Base-by-base conservation (phyloP, 495 filamentous ascomycete species). In the Darksidea phi region DNA sequence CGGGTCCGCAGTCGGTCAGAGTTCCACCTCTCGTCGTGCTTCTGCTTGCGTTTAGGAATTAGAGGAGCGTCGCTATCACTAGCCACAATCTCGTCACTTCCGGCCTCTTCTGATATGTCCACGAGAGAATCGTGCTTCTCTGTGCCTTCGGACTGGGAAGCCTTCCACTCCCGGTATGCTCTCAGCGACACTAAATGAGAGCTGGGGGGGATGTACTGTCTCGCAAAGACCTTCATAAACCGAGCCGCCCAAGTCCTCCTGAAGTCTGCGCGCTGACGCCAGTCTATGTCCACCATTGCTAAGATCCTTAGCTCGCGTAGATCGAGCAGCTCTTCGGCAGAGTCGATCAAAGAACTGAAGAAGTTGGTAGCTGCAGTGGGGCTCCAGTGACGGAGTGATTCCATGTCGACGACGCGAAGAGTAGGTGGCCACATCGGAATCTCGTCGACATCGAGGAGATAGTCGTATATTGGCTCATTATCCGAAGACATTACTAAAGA, bases 211-310 rank as follows among this genome's bases (percentile, higher is more conserved):
- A 71, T 45, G 38, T 70, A 71, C 18, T 76, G 77, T 12, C 88
- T 76, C 21, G 87, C 78, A 68, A 92, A 95, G 0, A 88, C 81
- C 11, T 72, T 73, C 36, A 80, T 76, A 15, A 95, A 74, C 45
- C 77, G 82, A 8, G 78, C 76, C 24, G 84, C 85, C 87, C 90
- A 92, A 59, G 81, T 81, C 59, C 87, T 83, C 23, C 90, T 80
- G 59, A 95, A 85, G 5, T 77, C 78, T 7, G 85, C 87, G 25
- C 91, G 82, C 61, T 91, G 85, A 48, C 89, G 86, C 88, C 89
- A 94, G 18, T 82, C 82, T 48, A 88, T 86, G 48, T 76, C 78
- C 24, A 96, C 73, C 62, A 88, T 90, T 24, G 85, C 83, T 57
- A 86, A 86, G 25, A 96, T 80, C 5, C 78, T 76, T 20, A 96